Evolutionary conservation across 129 eudicot genomes (phyloP).

Genomic region (Flaveria robusta): DNA sequence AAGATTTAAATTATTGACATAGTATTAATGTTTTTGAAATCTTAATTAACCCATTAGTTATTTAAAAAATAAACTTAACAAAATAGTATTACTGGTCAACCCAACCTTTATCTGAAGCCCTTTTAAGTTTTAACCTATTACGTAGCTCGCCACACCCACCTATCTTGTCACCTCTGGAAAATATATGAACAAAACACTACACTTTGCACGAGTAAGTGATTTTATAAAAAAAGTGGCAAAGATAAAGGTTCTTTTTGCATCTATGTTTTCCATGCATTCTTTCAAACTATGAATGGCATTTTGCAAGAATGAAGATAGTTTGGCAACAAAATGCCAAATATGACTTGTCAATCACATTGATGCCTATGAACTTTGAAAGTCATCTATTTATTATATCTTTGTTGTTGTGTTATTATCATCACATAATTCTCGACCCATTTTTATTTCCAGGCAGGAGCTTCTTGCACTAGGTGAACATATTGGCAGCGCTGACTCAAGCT

Average conservation of each 20-base stretch:
- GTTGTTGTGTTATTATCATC: not conserved
- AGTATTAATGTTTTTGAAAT: not conserved
- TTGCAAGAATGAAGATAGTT: not conserved
- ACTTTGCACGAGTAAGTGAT: not conserved
- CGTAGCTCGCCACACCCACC: not conserved
- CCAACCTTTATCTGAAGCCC: not conserved
- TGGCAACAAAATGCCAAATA: not conserved
- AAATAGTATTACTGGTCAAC: not conserved
- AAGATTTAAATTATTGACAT: not conserved
- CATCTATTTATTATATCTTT: not conserved
- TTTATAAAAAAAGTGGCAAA: not conserved
- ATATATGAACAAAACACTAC: not conserved
- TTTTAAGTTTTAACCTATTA: not conserved
- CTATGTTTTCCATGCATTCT: not conserved
- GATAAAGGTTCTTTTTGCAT: not conserved
- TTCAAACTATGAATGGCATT: not conserved
- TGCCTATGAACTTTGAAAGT: not conserved
- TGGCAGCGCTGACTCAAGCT: too few species aligned
- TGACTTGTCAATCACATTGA: too few species aligned
- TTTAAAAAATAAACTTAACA: not conserved
- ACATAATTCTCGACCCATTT: not conserved
- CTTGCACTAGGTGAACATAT: too few species aligned
- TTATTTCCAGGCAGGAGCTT: constrained; percentile 51
- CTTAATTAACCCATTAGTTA: not conserved
- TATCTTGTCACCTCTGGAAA: not conserved